A percentile compares a stretch with the other conserved stretches of the same genome.
These are phyloP conservation scores for Aspergillus cejpii DNA, from an alignment of 2,329 filamentous ascomycete genomes.

Conservation along the genomic window DNA sequence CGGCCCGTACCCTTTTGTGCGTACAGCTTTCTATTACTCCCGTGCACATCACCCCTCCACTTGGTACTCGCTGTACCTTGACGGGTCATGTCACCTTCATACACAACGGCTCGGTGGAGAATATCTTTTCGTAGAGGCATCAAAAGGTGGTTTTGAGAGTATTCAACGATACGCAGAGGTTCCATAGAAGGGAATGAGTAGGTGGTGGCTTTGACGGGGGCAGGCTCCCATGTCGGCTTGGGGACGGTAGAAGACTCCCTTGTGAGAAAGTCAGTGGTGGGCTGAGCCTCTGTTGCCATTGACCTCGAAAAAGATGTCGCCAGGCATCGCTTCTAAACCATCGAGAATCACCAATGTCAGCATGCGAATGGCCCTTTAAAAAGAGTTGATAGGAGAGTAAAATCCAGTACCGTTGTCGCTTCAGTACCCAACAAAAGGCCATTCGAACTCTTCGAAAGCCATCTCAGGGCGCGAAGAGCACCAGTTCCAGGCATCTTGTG, in stretches of 20 bases:
- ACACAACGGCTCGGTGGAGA: conserved; percentile 84
- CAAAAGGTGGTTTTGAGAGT: conserved; percentile 73
- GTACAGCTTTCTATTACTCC: conserved; percentile 72
- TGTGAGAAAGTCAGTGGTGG: conserved; percentile 24
- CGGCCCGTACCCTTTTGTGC: conserved; percentile 80
- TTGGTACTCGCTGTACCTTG: conserved; percentile 80
- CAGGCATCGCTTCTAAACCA: conserved; percentile 38
- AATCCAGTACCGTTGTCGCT: conserved; percentile 30
- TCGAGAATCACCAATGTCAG: conserved; percentile 16
- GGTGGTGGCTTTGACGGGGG: conserved; percentile 72
- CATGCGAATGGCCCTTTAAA: conserved; percentile 6
- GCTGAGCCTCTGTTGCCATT: conserved; percentile 46
- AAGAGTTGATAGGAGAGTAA: conserved; percentile 4
- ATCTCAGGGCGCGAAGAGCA: conserved; percentile 32
- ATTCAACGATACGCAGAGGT: conserved; percentile 68
- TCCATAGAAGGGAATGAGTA: conserved; percentile 87
- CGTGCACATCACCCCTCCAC: conserved; percentile 74
- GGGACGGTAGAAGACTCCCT: conserved; percentile 15
- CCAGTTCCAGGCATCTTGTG: conserved; percentile 35
- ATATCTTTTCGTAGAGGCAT: conserved; percentile 86
- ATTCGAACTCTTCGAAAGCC: conserved; percentile 34
- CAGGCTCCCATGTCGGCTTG: conserved; percentile 36
- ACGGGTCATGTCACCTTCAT: conserved; percentile 81
- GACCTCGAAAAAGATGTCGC: conserved; percentile 38
- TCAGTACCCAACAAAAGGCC: conserved; percentile 32